Base-by-base conservation (phyloP, 306 rosid species). In the Sicyos edulis region DNA sequence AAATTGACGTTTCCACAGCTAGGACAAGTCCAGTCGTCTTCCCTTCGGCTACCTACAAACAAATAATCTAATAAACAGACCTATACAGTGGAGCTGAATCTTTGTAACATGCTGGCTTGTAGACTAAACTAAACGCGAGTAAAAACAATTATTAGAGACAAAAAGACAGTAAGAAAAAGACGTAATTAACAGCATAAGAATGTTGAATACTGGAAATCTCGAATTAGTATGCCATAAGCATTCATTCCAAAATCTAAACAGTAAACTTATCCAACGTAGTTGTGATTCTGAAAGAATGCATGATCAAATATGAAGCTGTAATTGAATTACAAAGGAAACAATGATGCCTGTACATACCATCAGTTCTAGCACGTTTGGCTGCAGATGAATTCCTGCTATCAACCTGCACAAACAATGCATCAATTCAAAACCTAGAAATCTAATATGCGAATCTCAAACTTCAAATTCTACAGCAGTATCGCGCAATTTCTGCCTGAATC, bases 21-120 rank as follows among this genome's bases (percentile, higher is more conserved):
- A 64, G 97, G 95, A 74, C 99, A 95, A 8, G 96, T 95, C 99
- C 99, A 95, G 73, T 95, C 99, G 80, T 95, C 99, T 80, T 95
- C 99, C 85, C 99, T 87, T 8, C 97, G 91, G 82, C 96, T 87
- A 72, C 99, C 99, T 95, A 76, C 71, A 87, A 79, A 75, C 71
- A 80, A 71, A 42, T 51, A 70, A 47, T 42, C 11, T 0, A 42
- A 42, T 42, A 42, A 42, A 42, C 47, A 42, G 44, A 37, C 44
- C 44, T 37, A 37, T 37, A 37, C 44, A 37, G 44, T 1, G 7
- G 8, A 37, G 44, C 44, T 3, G 8, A 5, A 37, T 6, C 44
- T 5, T 37, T 37, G 6, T 37, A 37, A 1, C 44, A 37, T 37
- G 44, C 44, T 37, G 7, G 44, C 2, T 7, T 6, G 44, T 37